Base-by-base conservation (phyloP, 2,329 filamentous ascomycete genomes). In the Xylaria sp. region DNA sequence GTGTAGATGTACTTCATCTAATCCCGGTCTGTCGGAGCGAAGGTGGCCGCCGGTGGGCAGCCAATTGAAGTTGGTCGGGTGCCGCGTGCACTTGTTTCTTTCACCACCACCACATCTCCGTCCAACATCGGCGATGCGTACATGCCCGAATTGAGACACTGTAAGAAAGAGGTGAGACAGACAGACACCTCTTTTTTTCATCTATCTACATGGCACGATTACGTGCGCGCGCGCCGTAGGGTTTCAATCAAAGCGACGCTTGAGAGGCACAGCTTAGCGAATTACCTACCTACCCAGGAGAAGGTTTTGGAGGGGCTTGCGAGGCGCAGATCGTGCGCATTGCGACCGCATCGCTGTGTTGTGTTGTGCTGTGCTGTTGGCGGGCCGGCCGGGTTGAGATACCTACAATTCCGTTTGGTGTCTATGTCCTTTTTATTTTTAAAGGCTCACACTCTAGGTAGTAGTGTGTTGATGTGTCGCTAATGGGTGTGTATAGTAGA, bases 1-100 rank as follows among this genome's bases (percentile, higher is more conserved):
- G 13, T 44, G 18, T 18, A 44, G 41, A 0, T 44, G 4, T 44
- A 46, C 15, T 28, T 41, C 32, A 51, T 18, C 10, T 12, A 6
- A 44, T 7, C 15, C 59, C n/a, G 59, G 59, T 20, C 48, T 44
- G 20, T 44, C 59, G 59, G 59, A 32, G 59, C 59, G 59, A 62
- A 41, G 48, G 20, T 52, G 59, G 34, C 15, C 34, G 25, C 59
- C 50, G 56, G 56, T 46, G 41, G 52, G 34, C 32, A 23, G 13
- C 12, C 37, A 44, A 52, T 39, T 28, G 48, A n/a, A n/a, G n/a
- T n/a, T n/a, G n/a, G n/a, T n/a, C n/a, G n/a, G n/a, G n/a, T n/a
- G n/a, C n/a, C n/a, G n/a, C n/a, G n/a, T n/a, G n/a, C n/a, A n/a
- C n/a, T n/a, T n/a, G n/a, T n/a, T n/a, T n/a, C n/a, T n/a, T n/a